Evolutionary conservation across 2,329 filamentous ascomycete genomes (phyloP), one percentile per base, ranked within the genome.

Genomic region (Diaporthe aspalathi): DNA sequence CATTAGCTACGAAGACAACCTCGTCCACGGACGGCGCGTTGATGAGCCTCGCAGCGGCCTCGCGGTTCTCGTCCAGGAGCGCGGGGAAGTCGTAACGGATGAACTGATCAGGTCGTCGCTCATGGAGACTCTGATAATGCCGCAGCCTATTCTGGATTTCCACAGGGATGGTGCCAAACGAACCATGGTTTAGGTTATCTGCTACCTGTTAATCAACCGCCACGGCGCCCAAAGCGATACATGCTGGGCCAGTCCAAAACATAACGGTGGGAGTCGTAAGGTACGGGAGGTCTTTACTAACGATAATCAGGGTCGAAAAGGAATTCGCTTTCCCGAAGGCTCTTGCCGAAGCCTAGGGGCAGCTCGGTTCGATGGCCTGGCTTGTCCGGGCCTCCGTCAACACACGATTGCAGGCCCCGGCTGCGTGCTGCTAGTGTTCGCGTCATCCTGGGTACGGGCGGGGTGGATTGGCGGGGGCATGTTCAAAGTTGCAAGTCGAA

Each of bases 1-100:
- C 94, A 79, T 98, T 98, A 70, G 88, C 84, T 0, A 97, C 90
- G 74, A 97, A 91, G 0, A 97, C 94, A 49, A 93, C 83, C 12
- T 91, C 90, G 12, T 91, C 85, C 1, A 84, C 78, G 12, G 49
- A 56, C 0, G 91, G 90, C 0, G 88, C 91, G 72, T 93, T 88
- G 72, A 98, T 83, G 27, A 94, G 77, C 29, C 83, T 79, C 1
- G 93, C 92, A 5, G 95, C 83, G 3, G 90, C 91, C 45, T 80
- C 82, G 11, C 94, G 91, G 12, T 87, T 87, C 73, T 88, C 83
- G 73, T 93, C 90, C 0, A 97, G 85, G 12, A 90, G 83, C 5
- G 81, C 76, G 0, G 90, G 87, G 74, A 90, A 90, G 3, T 88
- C 85, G 78, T 92, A 93, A 29, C 92, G 90, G 78, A 95, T 90